Evolutionary conservation across 192 early-diverging fungal genomes (phyloP).

Genomic region (Irineochytrium annulatum): DNA sequence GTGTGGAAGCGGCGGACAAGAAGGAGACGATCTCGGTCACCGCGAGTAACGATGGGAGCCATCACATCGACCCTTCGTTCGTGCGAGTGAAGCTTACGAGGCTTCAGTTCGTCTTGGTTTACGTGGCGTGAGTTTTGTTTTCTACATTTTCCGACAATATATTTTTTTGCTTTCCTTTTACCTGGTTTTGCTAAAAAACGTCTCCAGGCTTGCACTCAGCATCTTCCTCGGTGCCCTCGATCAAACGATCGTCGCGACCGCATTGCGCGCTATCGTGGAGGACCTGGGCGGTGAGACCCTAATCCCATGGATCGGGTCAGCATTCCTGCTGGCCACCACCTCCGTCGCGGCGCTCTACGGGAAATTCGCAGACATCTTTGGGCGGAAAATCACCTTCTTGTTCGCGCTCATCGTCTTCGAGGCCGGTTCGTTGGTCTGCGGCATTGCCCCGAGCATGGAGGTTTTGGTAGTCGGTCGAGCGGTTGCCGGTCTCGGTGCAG

Average conservation of each 20-base stretch:
- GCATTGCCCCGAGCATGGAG: conserved; percentile 39
- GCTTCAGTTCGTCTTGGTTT: neutral
- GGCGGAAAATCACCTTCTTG: conserved; percentile 65
- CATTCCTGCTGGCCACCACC: conserved; percentile 18
- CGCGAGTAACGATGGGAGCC: neutral
- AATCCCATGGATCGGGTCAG: conserved; percentile 79
- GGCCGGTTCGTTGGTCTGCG: conserved; percentile 51
- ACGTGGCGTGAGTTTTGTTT: conserved; percentile 41
- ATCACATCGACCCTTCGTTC: neutral
- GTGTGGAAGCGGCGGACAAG: too few relatives aligned
- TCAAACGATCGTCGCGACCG: conserved; percentile 78
- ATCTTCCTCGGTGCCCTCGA: conserved; percentile 73
- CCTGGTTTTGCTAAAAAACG: too few relatives aligned
- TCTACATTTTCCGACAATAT: too few relatives aligned
- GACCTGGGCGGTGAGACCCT: conserved; percentile 63
- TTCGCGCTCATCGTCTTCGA: conserved; percentile 68
- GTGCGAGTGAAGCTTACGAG: neutral
- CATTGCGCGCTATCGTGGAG: conserved; percentile 63
- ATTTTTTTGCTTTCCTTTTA: too few relatives aligned
- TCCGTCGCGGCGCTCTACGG: conserved; percentile 33
- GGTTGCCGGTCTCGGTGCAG: conserved; percentile 74
- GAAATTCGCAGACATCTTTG: conserved; percentile 85
- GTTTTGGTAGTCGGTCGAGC: conserved; percentile 68
- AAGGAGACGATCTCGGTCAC: too few relatives aligned
- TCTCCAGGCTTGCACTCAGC: conserved; percentile 49